Percentiles rank a stretch among this genome's conserved stretches.
phyloP scores from a whole-genome alignment of 2,329 filamentous ascomycete species.

The Lecanicillium sp. region DNA sequence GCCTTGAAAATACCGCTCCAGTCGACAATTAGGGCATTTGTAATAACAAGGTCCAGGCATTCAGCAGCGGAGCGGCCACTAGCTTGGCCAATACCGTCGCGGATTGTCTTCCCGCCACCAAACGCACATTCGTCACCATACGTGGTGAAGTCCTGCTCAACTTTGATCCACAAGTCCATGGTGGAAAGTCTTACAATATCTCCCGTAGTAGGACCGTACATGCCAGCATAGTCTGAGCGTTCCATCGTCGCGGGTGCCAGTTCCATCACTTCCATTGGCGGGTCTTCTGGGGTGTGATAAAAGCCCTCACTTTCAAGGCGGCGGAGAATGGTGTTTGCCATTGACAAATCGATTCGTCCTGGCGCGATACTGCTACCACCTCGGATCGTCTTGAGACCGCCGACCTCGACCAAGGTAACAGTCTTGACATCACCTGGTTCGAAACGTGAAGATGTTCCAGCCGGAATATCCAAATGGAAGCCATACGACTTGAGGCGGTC shows the following conservation, averaged over 20 bases:
- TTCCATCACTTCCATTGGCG: constrained; percentile 40
- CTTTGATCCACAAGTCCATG: constrained; percentile 84
- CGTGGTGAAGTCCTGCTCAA: constrained; percentile 75
- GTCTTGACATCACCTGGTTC: constrained; percentile 91
- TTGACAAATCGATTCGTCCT: constrained; percentile 59
- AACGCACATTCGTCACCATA: constrained; percentile 96
- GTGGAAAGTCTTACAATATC: constrained; percentile 75
- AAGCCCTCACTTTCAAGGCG: constrained; percentile 68
- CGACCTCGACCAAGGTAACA: constrained; percentile 83
- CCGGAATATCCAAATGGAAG: constrained; percentile 79
- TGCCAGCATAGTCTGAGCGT: constrained; percentile 68
- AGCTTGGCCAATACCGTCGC: constrained; percentile 94
- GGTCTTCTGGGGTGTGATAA: constrained; percentile 60
- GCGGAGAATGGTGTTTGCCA: constrained; percentile 57
- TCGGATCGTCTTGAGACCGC: constrained; percentile 67
- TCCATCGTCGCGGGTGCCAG: constrained; percentile 65
- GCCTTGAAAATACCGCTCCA: constrained; percentile 93
- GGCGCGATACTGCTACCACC: constrained; percentile 77
- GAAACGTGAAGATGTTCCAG: constrained; percentile 86
- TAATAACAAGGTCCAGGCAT: constrained; percentile 76
- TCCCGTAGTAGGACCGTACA: constrained; percentile 90
- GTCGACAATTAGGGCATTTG: constrained; percentile 84
- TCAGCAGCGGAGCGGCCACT: constrained; percentile 66
- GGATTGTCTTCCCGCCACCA: constrained; percentile 85
- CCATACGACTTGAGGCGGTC: constrained; percentile 78